These are phyloP conservation scores for Dissophora globulifera DNA, from an alignment of 192 early-diverging fungal species.

Conservation along the genomic window DNA sequence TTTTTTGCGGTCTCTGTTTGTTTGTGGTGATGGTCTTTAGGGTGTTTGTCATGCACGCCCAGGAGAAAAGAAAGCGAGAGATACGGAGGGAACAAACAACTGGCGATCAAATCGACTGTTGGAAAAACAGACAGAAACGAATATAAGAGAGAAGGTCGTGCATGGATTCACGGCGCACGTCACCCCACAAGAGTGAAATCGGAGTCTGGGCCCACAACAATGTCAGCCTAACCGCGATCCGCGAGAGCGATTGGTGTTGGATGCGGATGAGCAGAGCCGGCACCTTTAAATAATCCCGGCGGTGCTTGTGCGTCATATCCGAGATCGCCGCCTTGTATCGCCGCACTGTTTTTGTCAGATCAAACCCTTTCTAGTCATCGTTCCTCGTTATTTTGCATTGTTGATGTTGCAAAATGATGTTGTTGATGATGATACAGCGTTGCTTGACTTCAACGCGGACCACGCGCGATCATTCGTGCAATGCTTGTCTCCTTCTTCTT, in stretches of 20 bases:
- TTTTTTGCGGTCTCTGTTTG: conserved; percentile 12
- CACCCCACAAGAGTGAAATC: not conserved
- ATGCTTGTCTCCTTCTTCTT: not conserved
- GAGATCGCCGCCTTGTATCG: no score
- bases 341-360: not conserved
- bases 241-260: no score
- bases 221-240: no score
- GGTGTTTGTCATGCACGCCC: conserved; percentile 10
- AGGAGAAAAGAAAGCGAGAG: no score
- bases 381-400: no score
- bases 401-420: no score
- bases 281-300: no score
- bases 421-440: no score
- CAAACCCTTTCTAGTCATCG: not conserved
- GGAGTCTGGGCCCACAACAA: not conserved
- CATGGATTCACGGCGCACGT: not conserved
- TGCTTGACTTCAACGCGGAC: no score
- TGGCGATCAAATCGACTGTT: not conserved
- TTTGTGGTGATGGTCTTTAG: conserved; percentile 4
- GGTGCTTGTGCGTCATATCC: not conserved
- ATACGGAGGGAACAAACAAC: not conserved
- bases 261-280: no score
- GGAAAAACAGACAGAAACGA: not conserved
- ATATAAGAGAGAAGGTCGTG: no score
- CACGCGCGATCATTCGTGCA: no score